Base-by-base conservation (phyloP, 139 green algal species). In the Micractinium conductrix region DNA sequence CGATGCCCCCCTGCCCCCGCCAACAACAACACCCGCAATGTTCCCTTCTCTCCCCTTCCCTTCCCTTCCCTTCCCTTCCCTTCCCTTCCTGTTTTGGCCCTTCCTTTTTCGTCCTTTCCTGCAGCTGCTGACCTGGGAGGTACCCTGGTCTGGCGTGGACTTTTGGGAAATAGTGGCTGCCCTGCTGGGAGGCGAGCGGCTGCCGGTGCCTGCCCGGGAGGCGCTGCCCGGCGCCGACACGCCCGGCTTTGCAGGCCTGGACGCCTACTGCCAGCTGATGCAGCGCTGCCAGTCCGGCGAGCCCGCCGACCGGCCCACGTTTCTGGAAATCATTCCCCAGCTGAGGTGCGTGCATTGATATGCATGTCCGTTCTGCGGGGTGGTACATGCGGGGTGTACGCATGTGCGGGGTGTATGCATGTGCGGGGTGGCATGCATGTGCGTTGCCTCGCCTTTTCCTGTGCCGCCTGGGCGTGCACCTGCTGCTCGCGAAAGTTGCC, bases 251-350 rank as follows among this genome's bases (percentile, higher is more conserved):
- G 44, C 44, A 0, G 65, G 63, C 28, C 79, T 84, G 63, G 65
- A 8, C 0, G 65, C 16, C 63, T 84, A 84, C 79, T 28, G 74
- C 16, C n/a, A 21, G 14, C 65, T 84, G 26, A 84, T 84, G 62
- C 30, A 76, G 63, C 65, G 44, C 65, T 84, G 79, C 79, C 78
- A 65, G 79, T 65, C 65, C 43, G 65, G 78, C 44, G 79, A 76
- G 33, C 63, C 79, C 7, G 65, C 8, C 22, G 12, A 55, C 44
- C 43, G 79, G 65, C 79, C 79, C 1, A 12, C 30, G 0, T 80
- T 80, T n/a, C 6, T 9, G 74, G n/a, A 68, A 16, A 35, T 80
- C 22, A 38, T 80, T 4, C 42, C 12, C 6, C 30, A 53, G 26
- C 70, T 78, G 28, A 26, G 70, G 70, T 53, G 70, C 7, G 42